A percentile compares a stretch with the other conserved stretches of the same genome.
phyloP scores from a whole-genome alignment of 1,284 basidiomycete species.

The Ustilago loliicola region DNA sequence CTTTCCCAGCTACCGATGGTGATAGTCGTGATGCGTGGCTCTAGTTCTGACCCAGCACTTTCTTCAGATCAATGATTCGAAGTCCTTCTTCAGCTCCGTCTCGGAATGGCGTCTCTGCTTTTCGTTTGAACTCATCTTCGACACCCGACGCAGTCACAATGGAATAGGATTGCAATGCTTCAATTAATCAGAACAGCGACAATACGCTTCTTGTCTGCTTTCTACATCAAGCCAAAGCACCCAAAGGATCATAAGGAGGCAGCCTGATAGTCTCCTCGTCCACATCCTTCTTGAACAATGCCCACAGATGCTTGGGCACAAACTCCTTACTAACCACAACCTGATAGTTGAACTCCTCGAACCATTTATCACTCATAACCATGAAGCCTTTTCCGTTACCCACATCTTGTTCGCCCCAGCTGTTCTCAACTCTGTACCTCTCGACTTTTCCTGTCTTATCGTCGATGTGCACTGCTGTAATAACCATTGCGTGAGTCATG shows the following conservation, averaged over 20 bases:
- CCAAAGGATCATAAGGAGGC: conserved; percentile 57
- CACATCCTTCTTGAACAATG: conserved; percentile 47
- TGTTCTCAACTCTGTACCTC: conserved; percentile 94
- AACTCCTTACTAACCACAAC: conserved; percentile 58
- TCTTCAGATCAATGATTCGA: no score
- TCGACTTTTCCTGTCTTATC: conserved; percentile 78
- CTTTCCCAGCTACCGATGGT: no score
- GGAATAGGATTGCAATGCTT: no score
- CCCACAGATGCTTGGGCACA: conserved; percentile 53
- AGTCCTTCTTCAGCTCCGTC: no score
- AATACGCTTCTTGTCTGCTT: neutral
- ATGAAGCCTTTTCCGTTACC: conserved; percentile 87
- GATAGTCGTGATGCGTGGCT: no score
- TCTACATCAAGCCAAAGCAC: conserved; percentile 44
- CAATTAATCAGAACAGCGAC: no score
- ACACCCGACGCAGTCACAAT: no score
- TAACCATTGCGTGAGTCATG: conserved; percentile 86
- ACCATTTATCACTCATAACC: conserved; percentile 83
- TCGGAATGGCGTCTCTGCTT: no score
- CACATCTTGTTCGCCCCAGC: conserved; percentile 81
- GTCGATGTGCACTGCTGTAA: conserved; percentile 56
- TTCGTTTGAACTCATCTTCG: no score
- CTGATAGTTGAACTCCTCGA: conserved; percentile 78
- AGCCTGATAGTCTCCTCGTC: conserved; percentile 71
- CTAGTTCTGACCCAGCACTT: no score